phyloP scores from a whole-genome alignment of 805 yeast species.

The Candida berthetii region DNA sequence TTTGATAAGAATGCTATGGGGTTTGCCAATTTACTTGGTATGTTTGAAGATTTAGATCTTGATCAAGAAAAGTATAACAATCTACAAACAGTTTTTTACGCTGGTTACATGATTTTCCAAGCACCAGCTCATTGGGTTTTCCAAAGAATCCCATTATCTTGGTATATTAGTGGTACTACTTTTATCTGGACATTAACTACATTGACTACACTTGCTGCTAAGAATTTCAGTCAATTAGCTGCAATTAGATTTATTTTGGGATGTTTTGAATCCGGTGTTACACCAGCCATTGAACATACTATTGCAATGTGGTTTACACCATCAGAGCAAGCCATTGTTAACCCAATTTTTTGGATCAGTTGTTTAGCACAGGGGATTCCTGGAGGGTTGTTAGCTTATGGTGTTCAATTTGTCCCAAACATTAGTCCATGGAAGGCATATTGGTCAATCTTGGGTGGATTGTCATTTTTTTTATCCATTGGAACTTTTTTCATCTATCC shows the following conservation, averaged over 20 bases:
- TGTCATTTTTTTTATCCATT: slow-evolving; percentile 30
- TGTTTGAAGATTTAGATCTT: slow-evolving; percentile 23
- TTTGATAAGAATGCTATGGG: slow-evolving; percentile 38
- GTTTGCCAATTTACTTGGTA: slow-evolving; percentile 31
- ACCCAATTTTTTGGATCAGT: slow-evolving; percentile 38
- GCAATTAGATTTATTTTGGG: slow-evolving; percentile 36
- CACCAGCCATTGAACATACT: slow-evolving; percentile 31
- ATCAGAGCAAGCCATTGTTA: slow-evolving; percentile 33
- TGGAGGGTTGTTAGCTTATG: slow-evolving; percentile 28
- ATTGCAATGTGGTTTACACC: slow-evolving; percentile 36
- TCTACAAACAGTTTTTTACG: slow-evolving; percentile 29
- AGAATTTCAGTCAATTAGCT: slow-evolving; percentile 27
- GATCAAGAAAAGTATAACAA: slow-evolving; percentile 19
- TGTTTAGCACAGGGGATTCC: slow-evolving; percentile 32
- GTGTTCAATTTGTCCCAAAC: slow-evolving; percentile 10
- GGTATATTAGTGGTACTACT: slow-evolving; percentile 19
- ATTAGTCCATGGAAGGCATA: slow-evolving; percentile 38
- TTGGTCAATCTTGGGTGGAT: slow-evolving; percentile 40
- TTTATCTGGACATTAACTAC: slow-evolving; percentile 27
- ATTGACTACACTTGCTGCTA: slow-evolving; percentile 28
- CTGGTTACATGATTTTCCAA: slow-evolving; percentile 33
- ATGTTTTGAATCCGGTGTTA: slow-evolving; percentile 26
- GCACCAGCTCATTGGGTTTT: slow-evolving; percentile 23
- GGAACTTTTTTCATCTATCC: slow-evolving; percentile 34
- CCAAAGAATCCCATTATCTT: slow-evolving; percentile 24